phyloP scores from a whole-genome alignment of 441 rosid genomes.

The Geranium incanum region DNA sequence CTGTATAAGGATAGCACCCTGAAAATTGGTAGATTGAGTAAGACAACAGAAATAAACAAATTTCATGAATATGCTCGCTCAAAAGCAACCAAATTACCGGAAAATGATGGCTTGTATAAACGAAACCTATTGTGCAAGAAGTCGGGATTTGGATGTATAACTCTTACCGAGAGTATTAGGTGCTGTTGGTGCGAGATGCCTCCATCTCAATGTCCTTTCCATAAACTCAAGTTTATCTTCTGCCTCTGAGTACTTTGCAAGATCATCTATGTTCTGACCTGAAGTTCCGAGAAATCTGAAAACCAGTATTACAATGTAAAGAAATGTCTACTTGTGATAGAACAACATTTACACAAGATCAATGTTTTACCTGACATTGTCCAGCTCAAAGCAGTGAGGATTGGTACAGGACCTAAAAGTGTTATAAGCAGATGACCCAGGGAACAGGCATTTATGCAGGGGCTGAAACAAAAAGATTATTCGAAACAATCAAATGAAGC shows the following conservation, averaged over 20 bases:
- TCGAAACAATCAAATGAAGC: constrained; percentile 16
- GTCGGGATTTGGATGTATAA: neutral
- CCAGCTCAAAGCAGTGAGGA: constrained; percentile 93
- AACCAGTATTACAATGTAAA: constrained; percentile 14
- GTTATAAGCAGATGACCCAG: constrained; percentile 77
- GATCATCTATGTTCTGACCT: constrained; percentile 92
- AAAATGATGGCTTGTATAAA: neutral
- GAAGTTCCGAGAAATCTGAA: constrained; percentile 95
- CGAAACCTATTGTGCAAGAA: neutral
- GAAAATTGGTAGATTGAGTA: constrained; percentile 17
- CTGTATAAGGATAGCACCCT: constrained; percentile 94
- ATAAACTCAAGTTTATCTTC: constrained; percentile 67
- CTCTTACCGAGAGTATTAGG: constrained; percentile 86
- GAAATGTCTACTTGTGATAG: constrained; percentile 12
- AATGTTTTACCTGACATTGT: constrained; percentile 52
- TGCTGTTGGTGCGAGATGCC: constrained; percentile 93
- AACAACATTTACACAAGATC: constrained; percentile 3
- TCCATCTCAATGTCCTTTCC: constrained; percentile 90
- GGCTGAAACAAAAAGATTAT: constrained; percentile 49
- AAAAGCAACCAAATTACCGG: constrained; percentile 2
- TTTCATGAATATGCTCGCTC: constrained; percentile 11
- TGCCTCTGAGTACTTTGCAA: constrained; percentile 79
- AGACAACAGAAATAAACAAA: constrained; percentile 9
- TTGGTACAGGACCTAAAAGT: constrained; percentile 86
- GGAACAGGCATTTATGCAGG: constrained; percentile 78